Percentiles rank a stretch among this genome's conserved stretches.
Evolutionary conservation across 2,329 filamentous ascomycete species (phyloP).

Genomic region (Colletotrichum sp.): DNA sequence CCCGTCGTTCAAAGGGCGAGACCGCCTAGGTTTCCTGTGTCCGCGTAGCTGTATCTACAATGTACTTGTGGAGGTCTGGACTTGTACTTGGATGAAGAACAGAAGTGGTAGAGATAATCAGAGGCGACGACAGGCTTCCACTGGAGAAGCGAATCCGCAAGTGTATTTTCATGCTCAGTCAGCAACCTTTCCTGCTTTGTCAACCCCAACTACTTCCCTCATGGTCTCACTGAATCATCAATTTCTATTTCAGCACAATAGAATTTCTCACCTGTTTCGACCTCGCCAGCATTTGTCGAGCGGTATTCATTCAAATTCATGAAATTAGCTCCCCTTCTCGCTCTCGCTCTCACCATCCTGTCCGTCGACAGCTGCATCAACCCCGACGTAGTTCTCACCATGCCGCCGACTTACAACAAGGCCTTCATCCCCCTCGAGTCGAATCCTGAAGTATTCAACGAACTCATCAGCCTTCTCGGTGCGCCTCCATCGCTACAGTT

Average conservation of each 20-base stretch:
- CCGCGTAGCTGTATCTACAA: too few relatives aligned
- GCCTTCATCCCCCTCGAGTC: conserved; percentile 35
- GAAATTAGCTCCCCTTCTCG: background rate
- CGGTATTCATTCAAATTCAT: too few relatives aligned
- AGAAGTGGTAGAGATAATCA: background rate
- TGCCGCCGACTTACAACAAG: conserved; percentile 24
- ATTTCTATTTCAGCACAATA: background rate
- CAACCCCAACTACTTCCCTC: background rate
- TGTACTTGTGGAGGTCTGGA: too few relatives aligned
- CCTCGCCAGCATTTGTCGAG: too few relatives aligned
- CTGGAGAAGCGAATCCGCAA: background rate
- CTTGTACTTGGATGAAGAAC: background rate
- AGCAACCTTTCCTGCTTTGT: background rate
- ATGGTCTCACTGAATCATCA: background rate
- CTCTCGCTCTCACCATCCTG: background rate
- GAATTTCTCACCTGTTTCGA: background rate
- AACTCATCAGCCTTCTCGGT: conserved; percentile 67
- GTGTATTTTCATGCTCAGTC: background rate
- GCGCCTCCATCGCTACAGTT: conserved; percentile 64
- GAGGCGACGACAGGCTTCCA: background rate
- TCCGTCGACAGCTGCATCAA: background rate
- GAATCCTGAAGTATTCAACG: conserved; percentile 72
- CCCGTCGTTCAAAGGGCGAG: background rate
- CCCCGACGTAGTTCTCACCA: conserved; percentile 5
- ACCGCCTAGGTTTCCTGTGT: background rate